These are phyloP conservation scores for Populus nigra DNA, from an alignment of 345 rosid species.

Conservation along the genomic window DNA sequence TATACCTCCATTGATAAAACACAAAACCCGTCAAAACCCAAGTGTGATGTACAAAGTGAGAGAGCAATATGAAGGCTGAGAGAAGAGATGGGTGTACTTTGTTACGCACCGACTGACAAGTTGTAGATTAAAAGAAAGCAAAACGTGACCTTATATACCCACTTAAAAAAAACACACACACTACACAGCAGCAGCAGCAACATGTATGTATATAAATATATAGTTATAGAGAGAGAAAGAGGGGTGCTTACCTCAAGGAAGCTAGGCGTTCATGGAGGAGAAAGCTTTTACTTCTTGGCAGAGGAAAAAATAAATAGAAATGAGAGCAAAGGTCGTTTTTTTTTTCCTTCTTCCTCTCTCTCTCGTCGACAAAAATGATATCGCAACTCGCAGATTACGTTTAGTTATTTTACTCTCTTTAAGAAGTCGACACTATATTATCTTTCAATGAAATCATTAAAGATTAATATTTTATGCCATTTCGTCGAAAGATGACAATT, in stretches of 20 bases:
- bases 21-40: slow-evolving; percentile 31
- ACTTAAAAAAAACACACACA: slow-evolving; percentile 1
- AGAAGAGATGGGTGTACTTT: slow-evolving; percentile 29
- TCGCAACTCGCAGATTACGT: background rate
- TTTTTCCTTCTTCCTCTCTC: background rate
- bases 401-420: background rate
- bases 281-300: background rate
- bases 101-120: slow-evolving; percentile 34
- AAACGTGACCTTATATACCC: slow-evolving; percentile 30
- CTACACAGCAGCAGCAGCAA: background rate
- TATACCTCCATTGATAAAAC: slow-evolving; percentile 7
- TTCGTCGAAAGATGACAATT: too few species aligned
- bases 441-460: too few species aligned
- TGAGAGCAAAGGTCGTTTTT: background rate
- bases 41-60: slow-evolving; percentile 7
- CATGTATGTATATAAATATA: background rate
- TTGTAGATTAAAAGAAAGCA: slow-evolving; percentile 26
- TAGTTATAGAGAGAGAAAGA: background rate
- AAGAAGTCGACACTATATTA: background rate
- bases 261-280: slow-evolving; percentile 33
- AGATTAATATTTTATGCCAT: too few species aligned
- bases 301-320: background rate
- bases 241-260: slow-evolving; percentile 25
- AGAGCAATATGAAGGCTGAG: slow-evolving; percentile 6
- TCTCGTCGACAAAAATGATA: slow-evolving; percentile 15